Evolutionary conservation across 1,284 basidiomycete genomes (phyloP), one percentile per base, ranked within the genome.

Genomic region (Puccinia coronata): DNA sequence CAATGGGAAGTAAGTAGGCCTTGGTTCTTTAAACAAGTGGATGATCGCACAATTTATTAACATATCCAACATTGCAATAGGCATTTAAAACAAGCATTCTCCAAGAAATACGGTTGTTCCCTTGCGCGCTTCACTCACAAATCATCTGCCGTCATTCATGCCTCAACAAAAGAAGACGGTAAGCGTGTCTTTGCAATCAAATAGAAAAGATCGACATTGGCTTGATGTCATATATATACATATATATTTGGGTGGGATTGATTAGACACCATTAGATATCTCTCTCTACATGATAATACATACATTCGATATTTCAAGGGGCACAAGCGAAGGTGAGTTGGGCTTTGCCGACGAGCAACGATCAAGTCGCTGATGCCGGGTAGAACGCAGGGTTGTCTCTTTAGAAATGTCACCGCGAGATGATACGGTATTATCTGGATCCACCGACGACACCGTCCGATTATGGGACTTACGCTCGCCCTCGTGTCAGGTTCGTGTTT

Each of bases 101-200:
- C 95, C 0, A 94, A 96, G 86, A 99, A 99, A 87, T 99, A 99
- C 86, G 97, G 97, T 0, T 92, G 95, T 41, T 93, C 96, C 86
- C 90, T 97, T 23, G 94, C 95, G 23, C 91, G 95, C 1, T 98
- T 98, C 85, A 98, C 96, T 0, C 97, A 99, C 87, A 92, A 92
- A 84, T 91, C 90, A 82, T 91, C 91, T 0, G 90, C 92, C 5
- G 92, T 98, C 80, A 86, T 99, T 2, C 92, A 98, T 85, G 94
- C 96, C 0, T 96, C 94, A 0, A 98, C 96, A 8, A 98, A 97
- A 86, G 93, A 93, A 86, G 93, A 98, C 85, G 93, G 88, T 84
- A 83, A 25, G 82, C 18, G 16, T 25, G n/a, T 39, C 16, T 55
- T 28, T 53, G 14, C 25, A n/a, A 23, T 36, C 25, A 31, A 39